A percentile compares a stretch with the other conserved stretches of the same genome.
These are phyloP conservation scores for Coemansia javaensis DNA, from an alignment of 192 early-diverging fungal genomes.

Conservation along the genomic window DNA sequence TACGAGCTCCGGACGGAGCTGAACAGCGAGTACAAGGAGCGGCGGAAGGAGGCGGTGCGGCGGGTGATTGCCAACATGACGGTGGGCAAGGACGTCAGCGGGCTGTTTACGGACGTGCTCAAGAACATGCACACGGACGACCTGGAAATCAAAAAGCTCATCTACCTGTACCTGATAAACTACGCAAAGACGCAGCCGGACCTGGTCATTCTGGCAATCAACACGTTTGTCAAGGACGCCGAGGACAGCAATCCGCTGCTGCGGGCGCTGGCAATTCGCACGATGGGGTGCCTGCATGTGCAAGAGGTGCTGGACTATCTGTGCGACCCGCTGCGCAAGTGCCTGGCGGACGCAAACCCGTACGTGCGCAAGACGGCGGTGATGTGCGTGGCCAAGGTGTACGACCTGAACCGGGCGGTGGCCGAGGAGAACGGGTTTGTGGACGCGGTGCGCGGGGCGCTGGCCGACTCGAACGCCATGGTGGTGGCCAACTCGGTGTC, in stretches of 20 bases:
- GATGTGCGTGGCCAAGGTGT: slow-evolving; percentile 93
- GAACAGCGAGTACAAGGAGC: slow-evolving; percentile 94
- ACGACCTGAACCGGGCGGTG: slow-evolving; percentile 78
- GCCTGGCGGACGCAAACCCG: slow-evolving; percentile 82
- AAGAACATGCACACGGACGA: slow-evolving; percentile 99
- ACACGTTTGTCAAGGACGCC: slow-evolving; percentile 85
- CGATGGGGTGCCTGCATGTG: slow-evolving; percentile 95
- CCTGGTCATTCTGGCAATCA: slow-evolving; percentile 87
- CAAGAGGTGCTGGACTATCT: slow-evolving; percentile 85
- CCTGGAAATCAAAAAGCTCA: slow-evolving; percentile 83
- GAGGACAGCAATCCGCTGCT: slow-evolving; percentile 92
- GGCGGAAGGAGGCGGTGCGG: slow-evolving; percentile 95
- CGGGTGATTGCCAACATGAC: slow-evolving; percentile 99
- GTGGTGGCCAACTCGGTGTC: slow-evolving; percentile 95
- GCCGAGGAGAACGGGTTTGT: slow-evolving; percentile 95
- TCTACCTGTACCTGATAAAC: slow-evolving; percentile 95
- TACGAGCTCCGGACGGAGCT: slow-evolving; percentile 95
- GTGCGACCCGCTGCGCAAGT: slow-evolving; percentile 77
- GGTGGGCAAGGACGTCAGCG: slow-evolving; percentile 95
- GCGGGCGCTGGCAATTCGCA: slow-evolving; percentile 91
- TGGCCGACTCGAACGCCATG: slow-evolving; percentile 96
- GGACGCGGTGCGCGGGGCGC: slow-evolving; percentile 71
- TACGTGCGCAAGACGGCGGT: slow-evolving; percentile 98
- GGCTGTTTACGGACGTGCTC: slow-evolving; percentile 92
- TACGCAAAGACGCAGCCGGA: slow-evolving; percentile 92